phyloP scores from a whole-genome alignment of 805 yeast species.

The Candida ascalaphidarum region DNA sequence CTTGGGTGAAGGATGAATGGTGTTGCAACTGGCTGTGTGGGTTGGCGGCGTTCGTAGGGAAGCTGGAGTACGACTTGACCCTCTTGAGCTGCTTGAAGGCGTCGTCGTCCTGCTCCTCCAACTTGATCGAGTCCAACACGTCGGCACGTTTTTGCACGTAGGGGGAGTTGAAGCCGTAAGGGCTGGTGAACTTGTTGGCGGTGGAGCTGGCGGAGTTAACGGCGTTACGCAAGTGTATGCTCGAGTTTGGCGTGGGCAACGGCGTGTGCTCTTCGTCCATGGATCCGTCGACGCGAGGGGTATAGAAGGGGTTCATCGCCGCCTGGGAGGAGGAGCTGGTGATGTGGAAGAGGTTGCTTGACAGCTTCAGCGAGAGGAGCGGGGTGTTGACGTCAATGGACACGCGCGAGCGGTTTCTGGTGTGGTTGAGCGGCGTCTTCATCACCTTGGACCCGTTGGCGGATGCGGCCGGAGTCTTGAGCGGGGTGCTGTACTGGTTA shows the following conservation, averaged over 20 bases:
- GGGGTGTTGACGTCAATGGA: conserved; percentile 23
- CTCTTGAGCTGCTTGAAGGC: conserved; percentile 32
- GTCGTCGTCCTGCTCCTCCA: conserved; percentile 35
- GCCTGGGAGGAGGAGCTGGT: no score
- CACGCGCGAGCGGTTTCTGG: conserved; percentile 31
- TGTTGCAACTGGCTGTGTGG: conserved; percentile 1
- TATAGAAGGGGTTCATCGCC: conserved; percentile 38
- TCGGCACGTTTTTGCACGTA: conserved; percentile 14
- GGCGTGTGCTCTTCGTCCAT: conserved; percentile 14
- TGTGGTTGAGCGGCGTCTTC: conserved; percentile 33
- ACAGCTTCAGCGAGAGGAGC: conserved; percentile 1
- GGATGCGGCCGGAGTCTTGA: conserved; percentile 19
- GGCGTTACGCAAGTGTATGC: no score
- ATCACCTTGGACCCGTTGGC: conserved; percentile 20
- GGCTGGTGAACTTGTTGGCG: conserved; percentile 1
- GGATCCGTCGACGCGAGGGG: conserved; percentile 20
- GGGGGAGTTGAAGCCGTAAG: conserved; percentile 5
- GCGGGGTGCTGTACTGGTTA: conserved; percentile 24
- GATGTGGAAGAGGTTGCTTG: no score
- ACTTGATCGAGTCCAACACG: conserved; percentile 21
- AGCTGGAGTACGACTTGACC: conserved; percentile 22
- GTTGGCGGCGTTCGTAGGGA: conserved; percentile 3
- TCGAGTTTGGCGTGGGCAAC: conserved; percentile 10
- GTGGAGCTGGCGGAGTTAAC: background rate
- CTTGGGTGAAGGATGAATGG: no score